These are phyloP conservation scores for Penicillium sp. DNA, from an alignment of 2,329 filamentous ascomycete species.

Conservation along the genomic window DNA sequence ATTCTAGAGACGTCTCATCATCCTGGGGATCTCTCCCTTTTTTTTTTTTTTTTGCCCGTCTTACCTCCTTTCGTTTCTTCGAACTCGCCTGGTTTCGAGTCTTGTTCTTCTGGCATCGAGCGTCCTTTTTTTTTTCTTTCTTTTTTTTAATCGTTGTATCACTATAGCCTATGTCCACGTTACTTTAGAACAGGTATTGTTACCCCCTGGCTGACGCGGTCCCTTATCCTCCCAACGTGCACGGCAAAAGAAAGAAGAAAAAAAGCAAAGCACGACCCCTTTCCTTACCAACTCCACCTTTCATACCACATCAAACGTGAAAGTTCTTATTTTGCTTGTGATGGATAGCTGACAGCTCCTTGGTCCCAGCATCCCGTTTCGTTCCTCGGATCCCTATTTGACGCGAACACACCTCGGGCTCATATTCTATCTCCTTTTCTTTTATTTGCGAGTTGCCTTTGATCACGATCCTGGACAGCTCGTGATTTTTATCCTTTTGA, in stretches of 20 bases:
- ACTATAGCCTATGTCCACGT: conserved; percentile 31
- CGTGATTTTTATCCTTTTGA: conserved; percentile 15
- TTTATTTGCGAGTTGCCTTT: conserved; percentile 5
- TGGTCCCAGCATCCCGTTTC: conserved; percentile 18
- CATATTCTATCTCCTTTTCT: conserved; percentile 2
- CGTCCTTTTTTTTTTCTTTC: conserved; percentile 25
- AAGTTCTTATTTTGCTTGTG: conserved; percentile 6
- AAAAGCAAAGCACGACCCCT: conserved; percentile 5
- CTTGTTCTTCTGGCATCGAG: conserved; percentile 23
- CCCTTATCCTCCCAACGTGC: conserved; percentile 11
- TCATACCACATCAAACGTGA: not conserved
- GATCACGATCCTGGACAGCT: conserved; percentile 22
- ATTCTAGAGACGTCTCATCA: conserved; percentile 26
- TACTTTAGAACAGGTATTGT: conserved; percentile 34
- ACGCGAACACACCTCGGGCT: conserved; percentile 10
- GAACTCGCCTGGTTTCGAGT: conserved; percentile 25
- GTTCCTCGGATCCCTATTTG: conserved; percentile 19
- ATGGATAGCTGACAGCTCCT: conserved; percentile 24
- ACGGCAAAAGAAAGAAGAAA: conserved; percentile 1
- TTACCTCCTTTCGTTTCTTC: conserved; percentile 20
- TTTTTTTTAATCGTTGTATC: conserved; percentile 32
- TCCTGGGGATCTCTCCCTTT: conserved; percentile 17
- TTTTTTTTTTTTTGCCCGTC: conserved; percentile 26
- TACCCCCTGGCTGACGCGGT: conserved; percentile 23
- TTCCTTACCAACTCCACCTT: conserved; percentile 4